phyloP scores from a whole-genome alignment of 75 land plant genomes.

The Cryptomeria japonica region DNA sequence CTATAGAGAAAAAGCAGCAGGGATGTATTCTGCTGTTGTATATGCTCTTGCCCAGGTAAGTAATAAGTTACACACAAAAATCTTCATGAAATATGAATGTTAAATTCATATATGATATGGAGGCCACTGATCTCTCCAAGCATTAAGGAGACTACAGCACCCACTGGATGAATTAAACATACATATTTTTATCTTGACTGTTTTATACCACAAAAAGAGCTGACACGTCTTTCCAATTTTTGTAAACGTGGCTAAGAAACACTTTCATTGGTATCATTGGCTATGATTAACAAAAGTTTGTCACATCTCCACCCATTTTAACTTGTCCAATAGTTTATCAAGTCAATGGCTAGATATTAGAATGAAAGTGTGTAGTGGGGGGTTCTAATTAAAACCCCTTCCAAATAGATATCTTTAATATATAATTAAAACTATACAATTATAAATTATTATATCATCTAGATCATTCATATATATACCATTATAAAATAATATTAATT shows the following conservation, averaged over 20 bases:
- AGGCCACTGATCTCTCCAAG: not conserved
- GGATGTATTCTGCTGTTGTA: constrained; percentile 41
- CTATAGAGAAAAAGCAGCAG: constrained; percentile 42
- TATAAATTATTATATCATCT: too few relatives aligned
- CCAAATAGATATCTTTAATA: too few relatives aligned
- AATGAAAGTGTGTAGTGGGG: too few relatives aligned
- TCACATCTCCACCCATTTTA: too few relatives aligned
- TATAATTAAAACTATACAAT: too few relatives aligned
- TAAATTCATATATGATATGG: not conserved
- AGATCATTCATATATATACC: too few relatives aligned
- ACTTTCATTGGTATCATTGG: too few relatives aligned
- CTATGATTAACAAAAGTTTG: too few relatives aligned
- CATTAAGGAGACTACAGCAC: not conserved
- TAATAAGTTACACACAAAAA: not conserved
- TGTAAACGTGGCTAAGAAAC: not conserved
- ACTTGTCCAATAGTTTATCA: too few relatives aligned
- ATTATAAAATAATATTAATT: too few relatives aligned
- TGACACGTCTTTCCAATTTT: not conserved
- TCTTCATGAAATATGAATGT: not conserved
- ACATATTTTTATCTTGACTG: not conserved
- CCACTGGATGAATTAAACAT: not conserved
- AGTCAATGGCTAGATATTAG: too few relatives aligned
- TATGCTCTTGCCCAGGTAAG: constrained; percentile 44
- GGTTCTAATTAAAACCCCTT: too few relatives aligned
- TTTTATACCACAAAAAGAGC: not conserved